These are phyloP conservation scores for Penicillium cataractarum DNA, from an alignment of 495 filamentous ascomycete genomes.

Conservation along the genomic window DNA sequence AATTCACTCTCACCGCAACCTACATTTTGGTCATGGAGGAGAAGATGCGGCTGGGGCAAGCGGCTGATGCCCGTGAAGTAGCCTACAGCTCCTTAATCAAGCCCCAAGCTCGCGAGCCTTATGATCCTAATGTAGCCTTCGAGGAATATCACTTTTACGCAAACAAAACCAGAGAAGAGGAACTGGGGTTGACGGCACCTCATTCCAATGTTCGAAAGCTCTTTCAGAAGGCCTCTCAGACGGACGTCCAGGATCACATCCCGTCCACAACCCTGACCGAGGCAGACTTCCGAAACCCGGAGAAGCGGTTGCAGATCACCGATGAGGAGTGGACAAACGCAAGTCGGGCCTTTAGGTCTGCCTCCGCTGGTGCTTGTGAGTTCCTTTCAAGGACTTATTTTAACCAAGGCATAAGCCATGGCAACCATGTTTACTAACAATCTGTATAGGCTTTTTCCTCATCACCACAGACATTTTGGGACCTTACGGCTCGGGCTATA, in stretches of 20 bases:
- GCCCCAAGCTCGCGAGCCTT: slow-evolving; percentile 38
- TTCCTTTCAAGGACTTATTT: slow-evolving; percentile 26
- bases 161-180: slow-evolving; percentile 31
- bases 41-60: too few species aligned
- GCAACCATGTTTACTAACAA: neutral
- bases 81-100: slow-evolving; percentile 21
- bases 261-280: slow-evolving; percentile 4
- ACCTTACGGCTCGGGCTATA: slow-evolving; percentile 49
- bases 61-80: too few species aligned
- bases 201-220: slow-evolving; percentile 28
- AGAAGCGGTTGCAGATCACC: slow-evolving; percentile 22
- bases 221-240: slow-evolving; percentile 9
- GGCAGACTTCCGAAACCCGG: slow-evolving; percentile 13
- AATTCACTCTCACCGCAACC: too few species aligned
- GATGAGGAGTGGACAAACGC: slow-evolving; percentile 53
- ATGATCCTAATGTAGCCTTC: slow-evolving; percentile 40
- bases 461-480: slow-evolving; percentile 62
- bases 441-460: slow-evolving; percentile 19
- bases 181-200: slow-evolving; percentile 28
- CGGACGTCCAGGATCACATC: slow-evolving; percentile 3
- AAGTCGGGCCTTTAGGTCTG: slow-evolving; percentile 45
- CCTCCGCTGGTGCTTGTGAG: slow-evolving; percentile 53
- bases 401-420: slow-evolving; percentile 41
- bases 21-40: too few species aligned
- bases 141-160: slow-evolving; percentile 48